Evolutionary conservation across 306 rosid genomes (phyloP).

Genomic region (Begonia peltatifolia): DNA sequence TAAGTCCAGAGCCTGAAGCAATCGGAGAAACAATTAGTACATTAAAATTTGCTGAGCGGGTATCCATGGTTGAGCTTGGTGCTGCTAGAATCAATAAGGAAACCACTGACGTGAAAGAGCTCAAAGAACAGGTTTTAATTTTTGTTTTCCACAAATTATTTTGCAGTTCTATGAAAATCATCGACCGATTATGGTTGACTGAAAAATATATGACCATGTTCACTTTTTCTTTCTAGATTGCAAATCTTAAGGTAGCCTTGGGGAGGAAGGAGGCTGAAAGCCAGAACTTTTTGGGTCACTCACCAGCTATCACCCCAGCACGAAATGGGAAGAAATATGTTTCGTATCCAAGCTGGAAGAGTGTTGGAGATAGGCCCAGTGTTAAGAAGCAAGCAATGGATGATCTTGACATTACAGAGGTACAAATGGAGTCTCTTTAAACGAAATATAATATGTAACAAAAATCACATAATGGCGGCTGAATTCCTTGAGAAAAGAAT

Average conservation of each 20-base stretch:
- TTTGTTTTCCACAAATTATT: too few relatives aligned
- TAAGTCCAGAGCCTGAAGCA: conserved; percentile 80
- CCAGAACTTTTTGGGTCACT: conserved; percentile 18
- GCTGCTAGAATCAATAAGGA: conserved; percentile 74
- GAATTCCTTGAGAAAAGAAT: neutral
- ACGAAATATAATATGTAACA: too few relatives aligned
- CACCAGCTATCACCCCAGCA: conserved; percentile 29
- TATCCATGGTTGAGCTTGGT: conserved; percentile 77
- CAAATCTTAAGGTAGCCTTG: conserved; percentile 63
- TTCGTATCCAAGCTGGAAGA: conserved; percentile 25
- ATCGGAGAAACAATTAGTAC: conserved; percentile 86
- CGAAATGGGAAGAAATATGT: conserved; percentile 23
- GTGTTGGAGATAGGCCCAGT: conserved; percentile 20
- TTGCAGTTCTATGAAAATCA: neutral
- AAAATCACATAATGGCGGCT: neutral
- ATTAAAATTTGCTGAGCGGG: conserved; percentile 88
- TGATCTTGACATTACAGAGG: conserved; percentile 42
- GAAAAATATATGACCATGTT: too few relatives aligned
- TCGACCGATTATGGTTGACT: neutral
- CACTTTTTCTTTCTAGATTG: conserved; percentile 26
- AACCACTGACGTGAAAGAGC: conserved; percentile 54
- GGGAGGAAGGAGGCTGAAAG: conserved; percentile 57
- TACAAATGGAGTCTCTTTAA: conserved; percentile 1
- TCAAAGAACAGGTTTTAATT: conserved; percentile 62
- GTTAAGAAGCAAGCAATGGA: conserved; percentile 34